Percentiles rank a stretch among this genome's conserved stretches.
These are phyloP conservation scores for Alternaria longipes DNA, from an alignment of 2,329 filamentous ascomycete species.

Conservation along the genomic window DNA sequence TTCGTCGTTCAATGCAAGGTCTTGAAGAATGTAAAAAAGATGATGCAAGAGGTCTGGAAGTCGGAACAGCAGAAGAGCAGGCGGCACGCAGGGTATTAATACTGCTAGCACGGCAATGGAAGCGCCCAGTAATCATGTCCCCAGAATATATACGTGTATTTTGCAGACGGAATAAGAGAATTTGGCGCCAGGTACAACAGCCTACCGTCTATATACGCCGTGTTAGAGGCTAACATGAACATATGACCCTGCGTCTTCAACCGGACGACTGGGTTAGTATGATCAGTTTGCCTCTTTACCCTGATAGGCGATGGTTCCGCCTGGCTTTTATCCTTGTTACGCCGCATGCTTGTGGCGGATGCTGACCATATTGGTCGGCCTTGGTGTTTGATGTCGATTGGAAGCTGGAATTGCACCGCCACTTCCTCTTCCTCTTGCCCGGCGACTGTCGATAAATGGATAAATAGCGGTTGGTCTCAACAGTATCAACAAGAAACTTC, in stretches of 20 bases:
- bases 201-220: constrained; percentile 33
- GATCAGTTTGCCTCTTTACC: constrained; percentile 22
- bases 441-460: constrained; percentile 8
- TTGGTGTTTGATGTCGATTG: constrained; percentile 3
- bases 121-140: constrained; percentile 31
- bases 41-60: constrained; percentile 18
- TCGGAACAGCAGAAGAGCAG: constrained; percentile 19
- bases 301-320: constrained; percentile 25
- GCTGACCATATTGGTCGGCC: constrained; percentile 2
- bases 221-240: constrained; percentile 29
- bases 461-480: constrained; percentile 19
- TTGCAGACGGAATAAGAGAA: constrained; percentile 26
- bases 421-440: constrained; percentile 4
- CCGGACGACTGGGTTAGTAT: constrained; percentile 27
- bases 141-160: constrained; percentile 10
- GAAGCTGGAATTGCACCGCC: background rate
- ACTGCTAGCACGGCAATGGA: constrained; percentile 27
- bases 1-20: constrained; percentile 14
- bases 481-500: constrained; percentile 1
- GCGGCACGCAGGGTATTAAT: constrained; percentile 33
- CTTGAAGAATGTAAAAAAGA: constrained; percentile 15
- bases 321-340: constrained; percentile 32
- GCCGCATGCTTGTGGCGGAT: constrained; percentile 16
- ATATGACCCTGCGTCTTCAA: constrained; percentile 36
- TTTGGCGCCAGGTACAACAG: constrained; percentile 23